Conservation (phyloP, 208 protist genomes). For the Blastocrithidia nonstop region DNA sequence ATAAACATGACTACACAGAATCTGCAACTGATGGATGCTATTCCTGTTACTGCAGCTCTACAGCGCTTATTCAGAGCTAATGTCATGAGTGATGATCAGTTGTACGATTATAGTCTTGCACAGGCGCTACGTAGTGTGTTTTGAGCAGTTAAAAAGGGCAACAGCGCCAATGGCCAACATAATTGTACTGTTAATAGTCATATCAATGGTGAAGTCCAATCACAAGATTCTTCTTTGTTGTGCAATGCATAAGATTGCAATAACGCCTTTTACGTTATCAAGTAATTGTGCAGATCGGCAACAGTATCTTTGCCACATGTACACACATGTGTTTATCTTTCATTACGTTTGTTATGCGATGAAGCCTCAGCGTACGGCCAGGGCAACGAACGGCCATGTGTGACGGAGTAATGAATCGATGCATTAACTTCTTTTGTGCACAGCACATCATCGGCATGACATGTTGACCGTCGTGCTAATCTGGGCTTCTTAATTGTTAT, state of each 20-base stretch:
- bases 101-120: constrained; percentile 45
- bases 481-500: no score
- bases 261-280: constrained; percentile 5
- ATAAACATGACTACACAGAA: no score
- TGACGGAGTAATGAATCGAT: constrained; percentile 38
- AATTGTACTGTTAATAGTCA: no score
- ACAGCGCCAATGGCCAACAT: no score
- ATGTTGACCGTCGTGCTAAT: no score
- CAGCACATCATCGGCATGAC: no score
- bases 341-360: constrained; percentile 40
- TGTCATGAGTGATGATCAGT: constrained; percentile 36
- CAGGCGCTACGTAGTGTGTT: constrained; percentile 52
- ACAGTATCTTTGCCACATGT: constrained; percentile 8
- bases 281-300: constrained; percentile 17
- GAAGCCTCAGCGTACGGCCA: constrained; percentile 35
- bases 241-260: no score
- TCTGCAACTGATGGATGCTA: not conserved
- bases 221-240: no score
- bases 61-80: constrained; percentile 30
- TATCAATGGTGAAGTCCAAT: no score
- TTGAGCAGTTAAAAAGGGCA: constrained; percentile 19
- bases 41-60: constrained; percentile 16
- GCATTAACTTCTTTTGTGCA: constrained; percentile 19
- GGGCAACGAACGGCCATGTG: constrained; percentile 71
- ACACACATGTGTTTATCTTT: constrained; percentile 28